Evolutionary conservation across 2,329 filamentous ascomycete species (phyloP), one percentile per base, ranked within the genome.

Genomic region (Chalaropsis ovoidea): DNA sequence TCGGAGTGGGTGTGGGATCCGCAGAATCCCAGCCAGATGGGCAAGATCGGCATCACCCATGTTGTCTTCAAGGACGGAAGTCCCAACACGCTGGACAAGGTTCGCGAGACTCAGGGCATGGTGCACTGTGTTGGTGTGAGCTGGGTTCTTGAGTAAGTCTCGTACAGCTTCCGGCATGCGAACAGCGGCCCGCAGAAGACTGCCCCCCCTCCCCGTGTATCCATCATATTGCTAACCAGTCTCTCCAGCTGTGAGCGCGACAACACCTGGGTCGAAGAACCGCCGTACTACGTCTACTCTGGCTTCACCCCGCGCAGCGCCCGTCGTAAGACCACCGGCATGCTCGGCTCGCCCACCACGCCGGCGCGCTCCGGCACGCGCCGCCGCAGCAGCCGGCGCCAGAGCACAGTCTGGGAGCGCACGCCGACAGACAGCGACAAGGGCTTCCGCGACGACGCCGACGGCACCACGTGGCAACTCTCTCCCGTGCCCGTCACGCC

Each of bases 31-130:
- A 67, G 58, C 35, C 77, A 79, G 15, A 71, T 72, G 5, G 73
- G 74, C 15, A 87, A 85, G 72, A 78, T 90, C 67, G 88, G 86
- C 4, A 89, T 95, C 70, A 95, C 90, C 0, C 91, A 96, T 72
- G 88, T 96, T 7, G 84, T 96, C 6, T 96, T 86, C 79, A 96
- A 95, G 74, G 91, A 95, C 72, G 91, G 91, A 58, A 86, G 86
- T 52, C 86, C 87, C 71, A 81, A 86, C 31, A 95, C 90, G 0
- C 76, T 96, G 69, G 87, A 95, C 72, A 95, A 91, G 75, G 87
- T 93, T 6, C 81, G 85, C 66, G 82, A 87, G 70, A 86, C 83
- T 47, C 81, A 82, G 15, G 89, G 89, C 5, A 79, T 89, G 39
- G 88, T 96, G 45, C 86, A 89, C 70, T 95, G 90, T 75, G 90